These are phyloP conservation scores for Chaetomiaceae sp. DNA, from an alignment of 2,329 filamentous ascomycete species.

Conservation along the genomic window DNA sequence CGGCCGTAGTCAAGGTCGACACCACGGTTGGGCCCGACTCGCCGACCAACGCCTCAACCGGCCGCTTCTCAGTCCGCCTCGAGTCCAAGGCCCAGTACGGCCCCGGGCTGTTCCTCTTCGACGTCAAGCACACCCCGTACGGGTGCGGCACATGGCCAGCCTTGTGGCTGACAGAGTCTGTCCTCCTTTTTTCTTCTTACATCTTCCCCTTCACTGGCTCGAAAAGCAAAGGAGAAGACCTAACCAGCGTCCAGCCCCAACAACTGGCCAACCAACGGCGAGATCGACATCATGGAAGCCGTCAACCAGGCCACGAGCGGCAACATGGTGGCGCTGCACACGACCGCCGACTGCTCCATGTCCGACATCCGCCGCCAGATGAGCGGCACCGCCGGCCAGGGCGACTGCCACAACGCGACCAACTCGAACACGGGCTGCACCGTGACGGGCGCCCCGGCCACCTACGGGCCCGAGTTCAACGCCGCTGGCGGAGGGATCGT, in stretches of 20 bases:
- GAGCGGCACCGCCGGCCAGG: constrained; percentile 40
- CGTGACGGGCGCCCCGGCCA: constrained; percentile 40
- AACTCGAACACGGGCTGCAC: constrained; percentile 55
- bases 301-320: constrained; percentile 51
- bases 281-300: constrained; percentile 61
- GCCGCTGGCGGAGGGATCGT: constrained; percentile 52
- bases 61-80: constrained; percentile 60
- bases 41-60: constrained; percentile 49
- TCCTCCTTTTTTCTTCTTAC: background rate
- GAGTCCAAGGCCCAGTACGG: constrained; percentile 57
- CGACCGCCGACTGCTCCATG: constrained; percentile 48
- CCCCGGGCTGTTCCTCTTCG: constrained; percentile 63
- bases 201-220: background rate
- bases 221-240: background rate
- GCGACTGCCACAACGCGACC: constrained; percentile 48
- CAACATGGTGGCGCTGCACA: constrained; percentile 59
- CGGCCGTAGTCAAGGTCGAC: constrained; percentile 58
- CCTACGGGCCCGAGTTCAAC: constrained; percentile 52
- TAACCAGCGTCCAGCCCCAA: constrained; percentile 27
- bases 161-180: constrained; percentile 57
- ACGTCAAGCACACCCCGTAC: constrained; percentile 58
- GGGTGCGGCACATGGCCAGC: constrained; percentile 63
- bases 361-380: constrained; percentile 50
- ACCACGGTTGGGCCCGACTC: constrained; percentile 48
- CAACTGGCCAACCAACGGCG: constrained; percentile 61